Percentiles rank a stretch among this genome's conserved stretches.
These are phyloP conservation scores for Adansonia rubrostipa DNA, from an alignment of 441 rosid genomes.

Conservation along the genomic window DNA sequence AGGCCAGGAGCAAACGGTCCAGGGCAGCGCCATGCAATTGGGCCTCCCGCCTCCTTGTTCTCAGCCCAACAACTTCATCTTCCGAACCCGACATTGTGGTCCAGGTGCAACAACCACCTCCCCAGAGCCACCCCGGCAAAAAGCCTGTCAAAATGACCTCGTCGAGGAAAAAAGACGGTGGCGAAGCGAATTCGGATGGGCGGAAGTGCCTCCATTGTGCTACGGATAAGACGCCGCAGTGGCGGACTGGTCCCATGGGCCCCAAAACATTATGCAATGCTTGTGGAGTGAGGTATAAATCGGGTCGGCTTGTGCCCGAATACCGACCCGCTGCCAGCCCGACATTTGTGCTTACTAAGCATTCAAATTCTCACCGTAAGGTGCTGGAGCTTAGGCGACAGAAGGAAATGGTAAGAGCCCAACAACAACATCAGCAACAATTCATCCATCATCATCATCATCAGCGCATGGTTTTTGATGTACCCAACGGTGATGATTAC, in stretches of 20 bases:
- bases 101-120: slow-evolving; percentile 31
- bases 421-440: slow-evolving; percentile 53
- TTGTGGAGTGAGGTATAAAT: slow-evolving; percentile 88
- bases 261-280: slow-evolving; percentile 92
- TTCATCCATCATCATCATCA: slow-evolving; percentile 48
- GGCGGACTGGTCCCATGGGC: slow-evolving; percentile 97
- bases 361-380: slow-evolving; percentile 90
- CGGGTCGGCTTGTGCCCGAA: slow-evolving; percentile 87
- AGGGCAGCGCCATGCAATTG: slow-evolving; percentile 79
- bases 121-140: slow-evolving; percentile 21
- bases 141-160: slow-evolving; percentile 38
- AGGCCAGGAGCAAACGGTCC: slow-evolving; percentile 92
- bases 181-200: slow-evolving; percentile 42
- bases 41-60: slow-evolving; percentile 75
- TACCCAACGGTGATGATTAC: slow-evolving; percentile 68
- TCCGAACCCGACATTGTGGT: slow-evolving; percentile 40
- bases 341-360: slow-evolving; percentile 76
- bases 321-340: slow-evolving; percentile 92
- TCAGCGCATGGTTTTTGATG: slow-evolving; percentile 57
- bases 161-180: slow-evolving; percentile 32
- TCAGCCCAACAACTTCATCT: slow-evolving; percentile 44
- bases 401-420: slow-evolving; percentile 58
- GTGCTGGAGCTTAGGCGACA: slow-evolving; percentile 86
- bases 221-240: slow-evolving; percentile 94
- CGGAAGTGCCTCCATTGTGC: slow-evolving; percentile 83